Conservation (phyloP, 1,284 basidiomycete species). For the Microbotryum lychnidis-dioicae region DNA sequence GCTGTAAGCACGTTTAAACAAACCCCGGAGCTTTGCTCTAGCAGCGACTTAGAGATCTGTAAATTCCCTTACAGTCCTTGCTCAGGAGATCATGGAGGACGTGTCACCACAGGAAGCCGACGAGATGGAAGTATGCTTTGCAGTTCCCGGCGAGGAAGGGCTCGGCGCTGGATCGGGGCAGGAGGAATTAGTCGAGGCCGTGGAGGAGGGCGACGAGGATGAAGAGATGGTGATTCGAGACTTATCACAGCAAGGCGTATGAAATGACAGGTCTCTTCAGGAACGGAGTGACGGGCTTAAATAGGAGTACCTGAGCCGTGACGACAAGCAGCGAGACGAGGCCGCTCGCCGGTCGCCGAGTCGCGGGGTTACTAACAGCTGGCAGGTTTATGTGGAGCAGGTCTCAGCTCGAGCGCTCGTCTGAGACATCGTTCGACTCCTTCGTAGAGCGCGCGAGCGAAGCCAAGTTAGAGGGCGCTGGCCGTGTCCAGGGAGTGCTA, state of each 20-base stretch:
- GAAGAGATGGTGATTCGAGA: background rate
- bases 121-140: slow-evolving; percentile 25
- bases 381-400: too few relatives aligned
- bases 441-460: too few relatives aligned
- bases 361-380: too few relatives aligned
- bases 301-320: background rate
- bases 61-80: slow-evolving; percentile 11
- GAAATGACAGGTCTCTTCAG: background rate
- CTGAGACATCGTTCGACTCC: too few relatives aligned
- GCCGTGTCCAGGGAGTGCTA: too few relatives aligned
- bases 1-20: slow-evolving; percentile 7
- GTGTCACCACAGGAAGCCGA: slow-evolving; percentile 22
- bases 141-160: background rate
- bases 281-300: background rate
- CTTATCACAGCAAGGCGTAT: background rate
- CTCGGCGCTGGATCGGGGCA: too few relatives aligned
- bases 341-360: too few relatives aligned
- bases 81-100: slow-evolving; percentile 29
- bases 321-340: background rate
- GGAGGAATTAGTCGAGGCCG: background rate
- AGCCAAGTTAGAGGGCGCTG: too few relatives aligned
- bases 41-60: background rate
- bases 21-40: background rate
- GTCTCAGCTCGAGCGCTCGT: too few relatives aligned
- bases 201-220: background rate